Conservation (phyloP, 345 rosid genomes). For the Arabis hirsuta region DNA sequence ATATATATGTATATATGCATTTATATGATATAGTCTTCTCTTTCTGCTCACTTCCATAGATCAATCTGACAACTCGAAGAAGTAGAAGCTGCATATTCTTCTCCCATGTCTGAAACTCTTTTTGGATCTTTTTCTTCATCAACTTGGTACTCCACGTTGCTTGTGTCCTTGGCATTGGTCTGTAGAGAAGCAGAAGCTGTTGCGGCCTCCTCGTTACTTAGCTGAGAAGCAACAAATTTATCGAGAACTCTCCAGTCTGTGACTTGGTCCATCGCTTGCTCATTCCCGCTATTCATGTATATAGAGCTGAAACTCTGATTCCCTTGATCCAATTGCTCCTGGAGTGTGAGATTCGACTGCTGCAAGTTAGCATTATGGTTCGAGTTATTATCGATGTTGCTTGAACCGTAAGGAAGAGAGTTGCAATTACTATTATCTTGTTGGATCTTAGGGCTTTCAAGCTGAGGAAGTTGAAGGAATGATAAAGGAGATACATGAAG, state of each 20-base stretch:
- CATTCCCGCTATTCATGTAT: conserved; percentile 47
- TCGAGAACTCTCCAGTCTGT: conserved; percentile 97
- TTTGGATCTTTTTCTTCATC: conserved; percentile 52
- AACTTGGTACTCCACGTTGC: conserved; percentile 47
- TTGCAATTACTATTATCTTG: conserved; percentile 57
- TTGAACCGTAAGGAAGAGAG: conserved; percentile 53
- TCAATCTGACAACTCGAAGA: conserved; percentile 79
- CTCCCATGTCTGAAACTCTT: conserved; percentile 54
- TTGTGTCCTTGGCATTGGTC: conserved; percentile 35
- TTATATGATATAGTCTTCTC: conserved; percentile 43
- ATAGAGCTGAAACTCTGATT: conserved; percentile 57
- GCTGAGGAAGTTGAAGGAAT: conserved; percentile 78
- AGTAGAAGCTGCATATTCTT: conserved; percentile 67
- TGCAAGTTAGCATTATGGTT: conserved; percentile 54
- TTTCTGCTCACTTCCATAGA: conserved; percentile 74
- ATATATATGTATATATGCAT: conserved; percentile 36
- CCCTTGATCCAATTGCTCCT: conserved; percentile 58
- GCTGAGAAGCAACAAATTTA: conserved; percentile 95
- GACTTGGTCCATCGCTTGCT: conserved; percentile 75
- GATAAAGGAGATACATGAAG: conserved; percentile 47
- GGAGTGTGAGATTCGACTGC: conserved; percentile 59
- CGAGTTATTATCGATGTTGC: conserved; percentile 49
- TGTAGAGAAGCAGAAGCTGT: conserved; percentile 40
- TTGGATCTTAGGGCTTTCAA: conserved; percentile 78
- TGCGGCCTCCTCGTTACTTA: conserved; percentile 75